Evolutionary conservation across 257 asterid species (phyloP).

Genomic region (Salvia rosmarinus): DNA sequence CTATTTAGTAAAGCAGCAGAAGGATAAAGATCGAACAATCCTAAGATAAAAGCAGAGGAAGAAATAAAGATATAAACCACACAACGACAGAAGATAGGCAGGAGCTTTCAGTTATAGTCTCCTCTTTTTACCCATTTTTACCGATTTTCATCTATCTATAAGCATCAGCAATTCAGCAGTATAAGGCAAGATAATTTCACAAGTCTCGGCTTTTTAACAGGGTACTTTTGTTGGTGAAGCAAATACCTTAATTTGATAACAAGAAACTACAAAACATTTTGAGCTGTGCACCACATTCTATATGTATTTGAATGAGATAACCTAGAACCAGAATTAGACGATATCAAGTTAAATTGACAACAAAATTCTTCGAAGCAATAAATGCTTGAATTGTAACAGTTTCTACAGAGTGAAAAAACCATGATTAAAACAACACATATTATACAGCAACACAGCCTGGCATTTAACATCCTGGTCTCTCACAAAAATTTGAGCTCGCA

Average conservation of each 20-base stretch:
- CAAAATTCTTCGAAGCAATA: not conserved
- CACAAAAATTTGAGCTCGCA: not conserved
- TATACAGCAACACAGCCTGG: not conserved
- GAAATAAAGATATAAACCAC: not conserved
- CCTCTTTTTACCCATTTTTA: not conserved
- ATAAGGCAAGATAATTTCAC: not conserved
- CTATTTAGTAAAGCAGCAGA: slow-evolving; percentile 18
- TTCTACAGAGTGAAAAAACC: not conserved
- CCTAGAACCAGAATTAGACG: not conserved
- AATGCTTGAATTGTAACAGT: slow-evolving; percentile 9
- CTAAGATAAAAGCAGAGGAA: slow-evolving; percentile 13
- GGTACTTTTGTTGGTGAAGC: slow-evolving; percentile 7
- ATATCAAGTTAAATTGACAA: not conserved
- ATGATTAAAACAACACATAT: slow-evolving; percentile 18
- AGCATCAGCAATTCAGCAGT: not conserved
- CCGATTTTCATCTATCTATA: not conserved
- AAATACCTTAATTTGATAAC: slow-evolving; percentile 5
- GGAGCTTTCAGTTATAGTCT: not conserved
- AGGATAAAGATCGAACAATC: slow-evolving; percentile 1
- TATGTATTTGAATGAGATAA: not conserved
- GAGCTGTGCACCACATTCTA: slow-evolving; percentile 9
- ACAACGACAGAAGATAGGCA: not conserved
- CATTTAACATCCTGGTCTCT: not conserved
- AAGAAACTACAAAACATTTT: not conserved
- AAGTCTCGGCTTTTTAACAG: not conserved